Conservation (phyloP, 805 yeast genomes). For the Metschnikowia hibisci region DNA sequence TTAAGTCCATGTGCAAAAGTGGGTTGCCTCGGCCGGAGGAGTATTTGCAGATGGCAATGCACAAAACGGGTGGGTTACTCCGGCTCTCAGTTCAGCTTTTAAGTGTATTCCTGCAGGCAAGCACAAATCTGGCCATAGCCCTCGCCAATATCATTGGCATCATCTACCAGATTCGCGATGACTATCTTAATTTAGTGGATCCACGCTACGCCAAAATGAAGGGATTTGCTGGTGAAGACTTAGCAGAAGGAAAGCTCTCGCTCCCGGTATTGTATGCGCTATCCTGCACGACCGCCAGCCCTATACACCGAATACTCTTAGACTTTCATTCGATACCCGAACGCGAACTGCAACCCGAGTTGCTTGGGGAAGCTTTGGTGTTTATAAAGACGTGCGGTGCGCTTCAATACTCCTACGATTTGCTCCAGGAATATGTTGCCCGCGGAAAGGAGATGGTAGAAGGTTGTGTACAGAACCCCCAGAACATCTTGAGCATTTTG, state of each 20-base stretch:
- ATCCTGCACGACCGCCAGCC: constrained; percentile 9
- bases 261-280: constrained; percentile 70
- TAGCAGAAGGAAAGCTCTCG: constrained; percentile 85
- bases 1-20: constrained; percentile 10
- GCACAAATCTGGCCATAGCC: constrained; percentile 39
- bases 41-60: constrained; percentile 76
- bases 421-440: constrained; percentile 21
- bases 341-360: constrained; percentile 5
- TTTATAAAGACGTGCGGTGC: constrained; percentile 25
- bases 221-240: constrained; percentile 67
- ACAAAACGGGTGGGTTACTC: constrained; percentile 85
- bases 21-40: constrained; percentile 33
- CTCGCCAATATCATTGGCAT: constrained; percentile 77
- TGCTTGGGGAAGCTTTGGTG: constrained; percentile 20
- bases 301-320: constrained; percentile 24
- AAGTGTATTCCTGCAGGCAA: constrained; percentile 27
- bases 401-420: constrained; percentile 21
- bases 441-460: constrained; percentile 18
- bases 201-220: constrained; percentile 59
- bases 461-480: background rate
- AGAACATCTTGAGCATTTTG: background rate
- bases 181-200: constrained; percentile 64
- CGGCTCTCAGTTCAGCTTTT: constrained; percentile 67
- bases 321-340: constrained; percentile 7
- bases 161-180: constrained; percentile 83